These are phyloP conservation scores for Venturia aucupariae DNA, from an alignment of 2,329 filamentous ascomycete species.

Conservation along the genomic window DNA sequence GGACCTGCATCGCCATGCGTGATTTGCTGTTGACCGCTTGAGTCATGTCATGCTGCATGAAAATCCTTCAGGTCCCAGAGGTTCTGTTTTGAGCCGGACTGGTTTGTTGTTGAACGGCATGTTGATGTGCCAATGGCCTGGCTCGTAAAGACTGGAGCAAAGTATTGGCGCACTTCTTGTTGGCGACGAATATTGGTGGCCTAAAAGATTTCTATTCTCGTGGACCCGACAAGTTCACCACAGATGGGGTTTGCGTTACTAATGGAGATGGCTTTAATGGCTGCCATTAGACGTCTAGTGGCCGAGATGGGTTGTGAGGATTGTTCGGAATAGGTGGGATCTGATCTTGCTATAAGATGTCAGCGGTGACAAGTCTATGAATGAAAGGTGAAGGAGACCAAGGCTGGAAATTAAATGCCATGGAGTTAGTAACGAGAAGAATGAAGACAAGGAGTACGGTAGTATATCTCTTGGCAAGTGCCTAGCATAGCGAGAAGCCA, in stretches of 20 bases:
- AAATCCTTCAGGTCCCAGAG: neutral
- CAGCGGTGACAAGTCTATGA: no score
- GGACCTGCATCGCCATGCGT: neutral
- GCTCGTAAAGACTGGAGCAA: neutral
- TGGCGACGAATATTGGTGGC: neutral
- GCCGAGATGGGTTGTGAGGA: neutral
- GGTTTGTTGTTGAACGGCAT: neutral
- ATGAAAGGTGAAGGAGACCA: no score
- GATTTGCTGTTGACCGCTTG: neutral
- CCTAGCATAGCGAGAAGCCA: no score
- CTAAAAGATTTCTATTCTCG: conserved; percentile 1
- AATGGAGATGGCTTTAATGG: neutral
- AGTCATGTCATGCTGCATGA: conserved; percentile 2
- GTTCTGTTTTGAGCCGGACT: neutral
- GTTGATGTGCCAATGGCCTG: neutral
- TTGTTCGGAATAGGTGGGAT: no score
- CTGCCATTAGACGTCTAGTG: neutral
- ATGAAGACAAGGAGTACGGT: no score
- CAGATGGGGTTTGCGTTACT: neutral
- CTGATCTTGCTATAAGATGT: no score
- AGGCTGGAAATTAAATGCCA: no score
- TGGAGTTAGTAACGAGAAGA: no score
- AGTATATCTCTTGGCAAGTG: no score
- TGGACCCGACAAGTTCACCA: neutral
- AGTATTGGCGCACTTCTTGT: neutral